Percentiles rank a stretch among this genome's conserved stretches.
Conservation (phyloP, 257 asterid genomes). For the Rehmannia glutinosa region DNA sequence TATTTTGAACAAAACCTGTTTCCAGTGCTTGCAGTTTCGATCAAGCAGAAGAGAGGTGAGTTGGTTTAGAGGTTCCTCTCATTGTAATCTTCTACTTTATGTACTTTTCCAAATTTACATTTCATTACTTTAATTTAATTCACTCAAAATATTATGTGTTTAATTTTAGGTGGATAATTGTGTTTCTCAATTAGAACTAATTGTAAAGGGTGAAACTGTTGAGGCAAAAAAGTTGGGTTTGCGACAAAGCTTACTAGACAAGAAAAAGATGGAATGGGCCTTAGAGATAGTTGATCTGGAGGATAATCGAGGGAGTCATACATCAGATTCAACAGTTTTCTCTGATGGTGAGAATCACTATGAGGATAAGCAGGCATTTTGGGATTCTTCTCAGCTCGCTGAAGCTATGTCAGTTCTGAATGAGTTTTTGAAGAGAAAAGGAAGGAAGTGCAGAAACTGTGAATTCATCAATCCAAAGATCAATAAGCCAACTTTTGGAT, state of each 20-base stretch:
- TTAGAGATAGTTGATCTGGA: conserved; percentile 27
- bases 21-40: conserved; percentile 62
- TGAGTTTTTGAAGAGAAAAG: conserved; percentile 51
- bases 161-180: conserved; percentile 51
- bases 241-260: neutral
- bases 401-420: conserved; percentile 65
- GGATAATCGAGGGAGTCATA: conserved; percentile 61
- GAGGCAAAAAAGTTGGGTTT: conserved; percentile 56
- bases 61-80: neutral
- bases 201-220: conserved; percentile 57
- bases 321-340: conserved; percentile 37
- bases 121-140: neutral
- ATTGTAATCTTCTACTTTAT: neutral
- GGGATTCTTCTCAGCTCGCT: conserved; percentile 74
- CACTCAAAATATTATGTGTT: neutral
- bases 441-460: conserved; percentile 46
- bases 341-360: conserved; percentile 27
- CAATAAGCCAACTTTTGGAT: conserved; percentile 79
- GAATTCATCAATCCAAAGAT: conserved; percentile 49
- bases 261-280: conserved; percentile 26
- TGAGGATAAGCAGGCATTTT: conserved; percentile 28
- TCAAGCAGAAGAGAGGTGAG: conserved; percentile 51
- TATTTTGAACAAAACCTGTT: conserved; percentile 57
- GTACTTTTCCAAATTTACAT: neutral
- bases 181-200: conserved; percentile 53